These are phyloP conservation scores for Candida albicans DNA, from an alignment of 1,139 yeast species.

Conservation along the genomic window DNA sequence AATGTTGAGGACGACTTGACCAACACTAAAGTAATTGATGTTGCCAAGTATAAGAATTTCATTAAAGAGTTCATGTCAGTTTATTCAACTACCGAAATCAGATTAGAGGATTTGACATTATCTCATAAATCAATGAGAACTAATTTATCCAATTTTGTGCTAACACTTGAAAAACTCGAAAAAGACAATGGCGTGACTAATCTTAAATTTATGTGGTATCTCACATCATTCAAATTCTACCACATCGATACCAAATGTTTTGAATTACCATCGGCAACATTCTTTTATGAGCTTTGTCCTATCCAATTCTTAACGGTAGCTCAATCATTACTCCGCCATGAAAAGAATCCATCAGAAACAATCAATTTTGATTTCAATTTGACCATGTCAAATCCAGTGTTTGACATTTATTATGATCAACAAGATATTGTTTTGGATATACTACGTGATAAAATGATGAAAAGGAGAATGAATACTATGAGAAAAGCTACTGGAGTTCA, in stretches of 20 bases:
- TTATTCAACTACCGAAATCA: slow-evolving; percentile 20
- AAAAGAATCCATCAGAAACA: slow-evolving; percentile 7
- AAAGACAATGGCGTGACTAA: slow-evolving; percentile 7
- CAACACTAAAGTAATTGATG: slow-evolving; percentile 4
- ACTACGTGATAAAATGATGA: slow-evolving; percentile 12
- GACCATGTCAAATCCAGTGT: slow-evolving; percentile 31
- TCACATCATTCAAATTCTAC: slow-evolving; percentile 30
- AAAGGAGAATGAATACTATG: slow-evolving; percentile 12
- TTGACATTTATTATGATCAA: slow-evolving; percentile 45
- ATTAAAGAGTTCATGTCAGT: slow-evolving; percentile 11
- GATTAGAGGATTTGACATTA: slow-evolving; percentile 34
- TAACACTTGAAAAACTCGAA: slow-evolving; percentile 17
- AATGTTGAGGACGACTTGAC: neutral
- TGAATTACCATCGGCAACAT: slow-evolving; percentile 39
- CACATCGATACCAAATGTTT: slow-evolving; percentile 34
- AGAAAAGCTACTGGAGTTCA: slow-evolving; percentile 14
- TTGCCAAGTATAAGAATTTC: slow-evolving; percentile 9
- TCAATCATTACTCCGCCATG: slow-evolving; percentile 14
- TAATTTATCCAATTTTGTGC: slow-evolving; percentile 23
- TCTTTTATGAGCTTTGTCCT: slow-evolving; percentile 24
- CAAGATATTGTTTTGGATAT: slow-evolving; percentile 18
- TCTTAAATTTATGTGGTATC: slow-evolving; percentile 14
- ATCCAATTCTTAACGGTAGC: slow-evolving; percentile 16
- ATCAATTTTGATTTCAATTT: slow-evolving; percentile 22
- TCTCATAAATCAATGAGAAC: slow-evolving; percentile 18